Evolutionary conservation across 2,329 filamentous ascomycete species (phyloP).

Genomic region (Stachybotrys chlorohalonatus): DNA sequence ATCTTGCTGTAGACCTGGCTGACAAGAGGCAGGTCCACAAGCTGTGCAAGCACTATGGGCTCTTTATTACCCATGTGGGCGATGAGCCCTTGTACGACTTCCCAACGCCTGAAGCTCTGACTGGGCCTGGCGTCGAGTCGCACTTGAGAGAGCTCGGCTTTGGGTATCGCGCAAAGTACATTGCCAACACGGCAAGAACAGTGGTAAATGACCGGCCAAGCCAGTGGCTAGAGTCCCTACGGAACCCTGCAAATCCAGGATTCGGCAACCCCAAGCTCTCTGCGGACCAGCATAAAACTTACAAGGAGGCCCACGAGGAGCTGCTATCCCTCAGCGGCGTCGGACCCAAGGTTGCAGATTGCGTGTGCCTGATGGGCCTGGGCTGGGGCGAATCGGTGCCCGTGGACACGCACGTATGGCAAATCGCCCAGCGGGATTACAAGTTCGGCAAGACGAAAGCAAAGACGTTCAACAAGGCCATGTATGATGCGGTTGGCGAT

Average conservation of each 20-base stretch:
- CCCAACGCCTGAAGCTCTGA: conserved; percentile 66
- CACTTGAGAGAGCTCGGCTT: conserved; percentile 80
- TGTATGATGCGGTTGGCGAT: conserved; percentile 83
- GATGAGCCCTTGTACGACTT: conserved; percentile 78
- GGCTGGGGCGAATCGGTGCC: conserved; percentile 95
- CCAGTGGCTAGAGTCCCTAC: conserved; percentile 68
- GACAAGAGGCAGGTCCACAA: conserved; percentile 57
- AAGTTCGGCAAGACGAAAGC: conserved; percentile 78
- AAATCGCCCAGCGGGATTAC: conserved; percentile 95
- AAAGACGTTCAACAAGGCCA: conserved; percentile 78
- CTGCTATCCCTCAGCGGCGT: conserved; percentile 77
- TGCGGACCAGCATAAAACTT: conserved; percentile 49
- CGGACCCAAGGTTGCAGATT: conserved; percentile 94
- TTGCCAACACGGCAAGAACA: conserved; percentile 73
- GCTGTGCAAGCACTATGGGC: conserved; percentile 77
- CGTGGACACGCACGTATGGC: conserved; percentile 97
- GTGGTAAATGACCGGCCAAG: conserved; percentile 57
- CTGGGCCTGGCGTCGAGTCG: conserved; percentile 63
- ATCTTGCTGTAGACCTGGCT: neutral
- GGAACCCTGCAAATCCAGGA: conserved; percentile 65
- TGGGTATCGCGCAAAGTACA: conserved; percentile 89
- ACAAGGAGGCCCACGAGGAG: conserved; percentile 70
- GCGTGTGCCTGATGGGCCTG: conserved; percentile 90
- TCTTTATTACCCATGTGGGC: conserved; percentile 61
- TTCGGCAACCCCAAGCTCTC: conserved; percentile 35